Evolutionary conservation across 2,329 filamentous ascomycete species (phyloP), one percentile per base, ranked within the genome.

Genomic region (Alternaria metachromatica): DNA sequence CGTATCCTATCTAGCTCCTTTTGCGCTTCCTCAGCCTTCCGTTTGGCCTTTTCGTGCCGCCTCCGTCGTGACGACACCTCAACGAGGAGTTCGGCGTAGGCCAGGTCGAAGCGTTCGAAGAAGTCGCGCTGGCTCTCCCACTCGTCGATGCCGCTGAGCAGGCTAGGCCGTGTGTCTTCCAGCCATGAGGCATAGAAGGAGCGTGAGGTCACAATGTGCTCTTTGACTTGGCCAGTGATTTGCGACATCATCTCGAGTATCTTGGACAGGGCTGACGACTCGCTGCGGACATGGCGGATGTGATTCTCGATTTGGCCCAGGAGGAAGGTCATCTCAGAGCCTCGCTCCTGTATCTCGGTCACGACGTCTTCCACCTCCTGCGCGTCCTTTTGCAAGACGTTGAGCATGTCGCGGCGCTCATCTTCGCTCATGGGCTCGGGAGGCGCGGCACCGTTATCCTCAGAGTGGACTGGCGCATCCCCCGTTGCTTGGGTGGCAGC

Each of bases 61-160:
- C 86, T 84, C 63, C 88, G 88, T 10, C 96, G 87, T 23, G 96
- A 86, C 56, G 91, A 90, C 6, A 94, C 90, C 78, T 99, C 96
- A 2, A 97, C 86, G 23, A 97, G 86, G 12, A 99, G 83, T 20
- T 90, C 89, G 70, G 93, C 91, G 75, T 99, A 98, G 0, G 94
- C 93, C 56, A 89, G 87, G 20, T 92, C 86, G 73, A 98, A 99
- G 18, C 91, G 90, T 64, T 95, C 91, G 79, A 97, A 98, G 72
- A 97, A 93, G n/a, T 88, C 84, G 11, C 89, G 86, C 72, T 97
- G 87, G 21, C 88, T 88, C 55, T 91, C 89, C 80, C 98, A 90
- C 73, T 97, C 93, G 10, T 86, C 83, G 44, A 97, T 77, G 23
- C 78, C 78, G 30, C 87, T 70, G 89, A 91, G 84, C 23, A 98